Evolutionary conservation across 345 rosid genomes (phyloP).

Genomic region (Theobroma cacao): DNA sequence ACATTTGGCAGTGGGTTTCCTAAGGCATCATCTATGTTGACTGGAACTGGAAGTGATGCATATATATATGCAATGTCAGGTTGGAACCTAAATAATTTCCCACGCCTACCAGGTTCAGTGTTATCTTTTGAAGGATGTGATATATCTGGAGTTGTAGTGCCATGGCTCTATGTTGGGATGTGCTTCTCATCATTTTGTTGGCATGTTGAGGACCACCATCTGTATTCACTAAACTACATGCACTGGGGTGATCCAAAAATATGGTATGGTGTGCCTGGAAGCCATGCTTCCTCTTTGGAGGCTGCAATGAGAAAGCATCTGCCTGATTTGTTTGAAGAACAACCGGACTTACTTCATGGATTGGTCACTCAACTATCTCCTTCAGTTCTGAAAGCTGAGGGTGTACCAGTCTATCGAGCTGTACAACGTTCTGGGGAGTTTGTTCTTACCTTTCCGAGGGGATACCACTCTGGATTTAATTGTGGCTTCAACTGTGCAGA

Average conservation of each 20-base stretch:
- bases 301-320: constrained; percentile 69
- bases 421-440: constrained; percentile 88
- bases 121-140: constrained; percentile 86
- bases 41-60: constrained; percentile 36
- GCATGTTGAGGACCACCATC: constrained; percentile 99
- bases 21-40: constrained; percentile 44
- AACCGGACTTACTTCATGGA: constrained; percentile 85
- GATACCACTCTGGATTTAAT: constrained; percentile 94
- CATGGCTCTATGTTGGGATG: constrained; percentile 98
- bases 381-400: constrained; percentile 74
- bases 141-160: constrained; percentile 94
- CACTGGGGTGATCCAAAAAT: constrained; percentile 90
- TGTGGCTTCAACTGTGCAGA: constrained; percentile 99
- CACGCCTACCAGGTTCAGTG: constrained; percentile 91
- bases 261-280: constrained; percentile 99
- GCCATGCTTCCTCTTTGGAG: constrained; percentile 73
- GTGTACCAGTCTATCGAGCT: constrained; percentile 79
- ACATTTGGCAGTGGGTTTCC: constrained; percentile 96
- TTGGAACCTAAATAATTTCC: constrained; percentile 92
- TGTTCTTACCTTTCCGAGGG: constrained; percentile 91
- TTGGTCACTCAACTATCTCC: constrained; percentile 98
- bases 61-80: constrained; percentile 67
- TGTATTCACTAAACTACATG: constrained; percentile 86
- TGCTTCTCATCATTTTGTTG: constrained; percentile 99
- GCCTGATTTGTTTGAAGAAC: constrained; percentile 94